Conservation (phyloP, 345 rosid species). For the Pistacia atlantica region DNA sequence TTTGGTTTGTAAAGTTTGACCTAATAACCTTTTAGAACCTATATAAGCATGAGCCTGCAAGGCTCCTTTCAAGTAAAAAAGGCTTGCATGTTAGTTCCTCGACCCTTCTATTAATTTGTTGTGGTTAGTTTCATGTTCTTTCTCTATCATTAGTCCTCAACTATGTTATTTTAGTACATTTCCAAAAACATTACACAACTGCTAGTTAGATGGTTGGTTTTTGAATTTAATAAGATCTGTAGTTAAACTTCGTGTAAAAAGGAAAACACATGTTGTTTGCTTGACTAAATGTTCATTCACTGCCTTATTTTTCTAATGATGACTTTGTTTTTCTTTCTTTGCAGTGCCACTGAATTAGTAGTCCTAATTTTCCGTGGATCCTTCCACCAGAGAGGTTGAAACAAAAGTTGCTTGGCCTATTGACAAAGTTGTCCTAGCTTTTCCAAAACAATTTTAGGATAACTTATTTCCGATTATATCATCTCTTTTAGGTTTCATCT, state of each 20-base stretch:
- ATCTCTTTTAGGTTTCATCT: too few relatives aligned
- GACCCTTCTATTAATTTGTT: conserved; percentile 15
- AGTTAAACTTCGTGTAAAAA: neutral
- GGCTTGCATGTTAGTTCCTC: conserved; percentile 4
- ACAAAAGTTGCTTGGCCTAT: conserved; percentile 16
- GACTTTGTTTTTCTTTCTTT: neutral
- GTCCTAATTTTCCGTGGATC: conserved; percentile 30
- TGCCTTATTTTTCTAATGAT: too few relatives aligned
- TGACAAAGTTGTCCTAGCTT: too few relatives aligned
- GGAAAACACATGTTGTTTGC: neutral
- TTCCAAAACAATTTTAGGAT: too few relatives aligned
- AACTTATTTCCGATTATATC: too few relatives aligned
- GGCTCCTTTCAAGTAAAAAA: conserved; percentile 12
- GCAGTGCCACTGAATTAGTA: neutral
- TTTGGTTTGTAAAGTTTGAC: conserved; percentile 29
- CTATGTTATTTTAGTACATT: too few relatives aligned
- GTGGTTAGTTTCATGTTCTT: conserved; percentile 24
- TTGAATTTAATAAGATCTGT: neutral
- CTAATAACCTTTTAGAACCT: conserved; percentile 17
- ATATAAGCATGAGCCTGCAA: conserved; percentile 29
- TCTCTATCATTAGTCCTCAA: neutral
- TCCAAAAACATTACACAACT: too few relatives aligned
- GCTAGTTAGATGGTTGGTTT: too few relatives aligned
- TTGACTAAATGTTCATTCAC: neutral
- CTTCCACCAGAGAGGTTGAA: conserved; percentile 36